Evolutionary conservation across 495 filamentous ascomycete genomes (phyloP).

Genomic region (Talaromyces adpressus): DNA sequence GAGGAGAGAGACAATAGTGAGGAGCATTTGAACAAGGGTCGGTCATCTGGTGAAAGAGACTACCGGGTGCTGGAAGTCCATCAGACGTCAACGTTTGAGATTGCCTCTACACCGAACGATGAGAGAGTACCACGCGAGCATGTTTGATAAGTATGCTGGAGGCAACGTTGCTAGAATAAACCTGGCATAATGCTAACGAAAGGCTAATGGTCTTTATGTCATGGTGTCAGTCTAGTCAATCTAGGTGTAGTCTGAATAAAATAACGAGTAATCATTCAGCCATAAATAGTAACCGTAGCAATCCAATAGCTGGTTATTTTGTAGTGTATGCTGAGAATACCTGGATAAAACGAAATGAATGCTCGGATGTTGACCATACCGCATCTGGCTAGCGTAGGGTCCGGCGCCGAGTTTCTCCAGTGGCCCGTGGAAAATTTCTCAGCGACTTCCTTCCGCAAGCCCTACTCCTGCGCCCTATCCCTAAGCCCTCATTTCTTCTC

Average conservation of each 20-base stretch:
- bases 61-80: neutral
- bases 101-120: neutral
- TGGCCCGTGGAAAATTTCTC: slow-evolving; percentile 6
- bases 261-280: too few species aligned
- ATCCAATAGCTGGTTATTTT: neutral
- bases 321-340: neutral
- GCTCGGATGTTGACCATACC: neutral
- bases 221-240: too few species aligned
- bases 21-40: neutral
- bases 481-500: slow-evolving; percentile 50
- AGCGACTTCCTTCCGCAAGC: slow-evolving; percentile 14
- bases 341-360: neutral
- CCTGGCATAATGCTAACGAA: too few species aligned
- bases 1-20: neutral
- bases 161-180: neutral
- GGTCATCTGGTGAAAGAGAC: neutral
- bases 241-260: too few species aligned
- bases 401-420: slow-evolving; percentile 7
- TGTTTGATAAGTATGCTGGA: neutral
- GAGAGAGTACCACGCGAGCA: slow-evolving; percentile 1
- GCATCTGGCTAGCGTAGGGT: neutral
- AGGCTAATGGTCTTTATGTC: too few species aligned
- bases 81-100: neutral
- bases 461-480: slow-evolving; percentile 41
- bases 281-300: too few species aligned